Evolutionary conservation across 495 filamentous ascomycete species (phyloP), one percentile per base, ranked within the genome.

Genomic region (Penicillium canescens): DNA sequence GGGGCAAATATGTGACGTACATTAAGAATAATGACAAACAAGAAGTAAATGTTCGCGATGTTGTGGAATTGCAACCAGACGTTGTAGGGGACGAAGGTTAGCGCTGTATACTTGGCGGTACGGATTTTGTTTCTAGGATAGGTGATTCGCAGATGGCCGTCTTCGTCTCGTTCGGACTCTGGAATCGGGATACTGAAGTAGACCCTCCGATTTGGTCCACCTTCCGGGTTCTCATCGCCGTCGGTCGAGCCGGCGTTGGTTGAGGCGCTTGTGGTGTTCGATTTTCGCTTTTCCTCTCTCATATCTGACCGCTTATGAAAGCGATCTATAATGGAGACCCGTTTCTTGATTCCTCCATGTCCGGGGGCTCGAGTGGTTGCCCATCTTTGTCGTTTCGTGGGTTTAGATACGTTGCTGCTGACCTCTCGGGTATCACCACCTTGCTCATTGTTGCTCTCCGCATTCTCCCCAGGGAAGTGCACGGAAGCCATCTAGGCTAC

Each of bases 41-140:
- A 78, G 79, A 99, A 99, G 71, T 96, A 99, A 36, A 98, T 85
- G 70, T 98, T 99, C 48, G 95, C 95, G 59, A 99, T 90, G 69
- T 98, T 98, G 73, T 98, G 92, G 68, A 99, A 98, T 70, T 99
- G 95, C 52, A 94, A 86, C 81, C 85, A 99, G 50, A 98, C 68
- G 69, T 99, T 96, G 73, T 98, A 97, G 9, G 95, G 95, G n/a
- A 98, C 71, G 75, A 99, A 99, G 58, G 88, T 95, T 46, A 99
- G 72, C 12, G 95, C 85, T 4, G 95, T 98, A 71, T 97, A 99
- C 69, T 97, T 98, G 46, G 95, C 88, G 3, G 95, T 99, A 35
- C 95, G 82, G 65, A 99, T 96, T 76, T 99, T 99, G 78, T 99
- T 99, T 52, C 94, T 79, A 35, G 86, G 81, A 69, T 86, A 99